Evolutionary conservation across 1,284 basidiomycete species (phyloP).

Genomic region (Malassezia nana): DNA sequence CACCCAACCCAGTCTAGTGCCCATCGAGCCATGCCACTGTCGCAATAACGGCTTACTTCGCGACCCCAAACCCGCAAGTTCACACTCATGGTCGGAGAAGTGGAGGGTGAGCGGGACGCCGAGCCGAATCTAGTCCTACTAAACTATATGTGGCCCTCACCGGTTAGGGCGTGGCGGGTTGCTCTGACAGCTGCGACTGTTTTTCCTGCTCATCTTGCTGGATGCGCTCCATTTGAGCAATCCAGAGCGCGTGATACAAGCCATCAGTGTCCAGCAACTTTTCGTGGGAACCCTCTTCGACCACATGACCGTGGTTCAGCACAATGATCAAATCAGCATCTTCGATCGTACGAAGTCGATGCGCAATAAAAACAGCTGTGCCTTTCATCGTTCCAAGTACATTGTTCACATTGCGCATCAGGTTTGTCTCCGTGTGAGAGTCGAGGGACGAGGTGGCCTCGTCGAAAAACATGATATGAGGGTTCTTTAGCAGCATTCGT

Average conservation of each 20-base stretch:
- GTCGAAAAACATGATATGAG: constrained; percentile 90
- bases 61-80: not conserved
- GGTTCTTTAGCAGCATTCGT: constrained; percentile 80
- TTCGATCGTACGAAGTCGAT: constrained; percentile 72
- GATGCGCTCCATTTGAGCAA: constrained; percentile 21
- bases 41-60: not conserved
- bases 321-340: constrained; percentile 56
- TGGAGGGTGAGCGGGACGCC: not conserved
- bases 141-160: not conserved
- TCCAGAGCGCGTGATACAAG: constrained; percentile 42
- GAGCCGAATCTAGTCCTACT: no score
- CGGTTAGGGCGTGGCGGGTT: not conserved
- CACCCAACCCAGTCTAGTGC: constrained; percentile 40
- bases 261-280: constrained; percentile 27
- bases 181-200: not conserved
- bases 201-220: not conserved
- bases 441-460: constrained; percentile 95
- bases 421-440: constrained; percentile 80
- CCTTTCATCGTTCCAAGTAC: constrained; percentile 65
- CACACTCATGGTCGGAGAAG: not conserved
- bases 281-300: constrained; percentile 37
- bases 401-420: constrained; percentile 86
- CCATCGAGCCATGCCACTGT: not conserved
- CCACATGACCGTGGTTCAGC: constrained; percentile 29
- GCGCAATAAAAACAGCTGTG: constrained; percentile 71